Conservation (phyloP, 2,329 filamentous ascomycete genomes). For the Microascus cirrosus region DNA sequence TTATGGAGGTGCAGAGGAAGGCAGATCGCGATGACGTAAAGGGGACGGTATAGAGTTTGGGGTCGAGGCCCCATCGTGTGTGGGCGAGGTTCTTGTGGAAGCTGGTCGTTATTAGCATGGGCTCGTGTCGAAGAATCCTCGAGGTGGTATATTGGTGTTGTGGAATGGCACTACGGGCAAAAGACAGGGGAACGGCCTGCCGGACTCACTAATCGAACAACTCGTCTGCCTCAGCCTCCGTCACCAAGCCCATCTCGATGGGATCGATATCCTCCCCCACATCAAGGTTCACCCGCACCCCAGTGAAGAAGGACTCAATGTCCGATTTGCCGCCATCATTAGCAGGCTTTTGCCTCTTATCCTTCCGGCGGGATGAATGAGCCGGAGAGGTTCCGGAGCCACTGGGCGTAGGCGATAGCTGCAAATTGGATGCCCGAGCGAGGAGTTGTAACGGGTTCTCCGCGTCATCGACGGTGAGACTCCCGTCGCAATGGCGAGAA, state of each 20-base stretch:
- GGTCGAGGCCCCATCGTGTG: slow-evolving; percentile 64
- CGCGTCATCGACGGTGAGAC: slow-evolving; percentile 56
- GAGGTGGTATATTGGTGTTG: background rate
- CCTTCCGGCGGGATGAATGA: background rate
- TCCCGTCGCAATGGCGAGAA: slow-evolving; percentile 27
- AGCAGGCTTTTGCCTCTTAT: slow-evolving; percentile 14
- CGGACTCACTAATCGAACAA: slow-evolving; percentile 51
- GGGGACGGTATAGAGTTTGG: slow-evolving; percentile 49
- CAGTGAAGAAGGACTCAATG: slow-evolving; percentile 56
- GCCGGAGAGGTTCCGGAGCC: background rate
- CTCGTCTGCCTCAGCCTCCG: slow-evolving; percentile 49
- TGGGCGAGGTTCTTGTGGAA: slow-evolving; percentile 62
- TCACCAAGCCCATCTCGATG: slow-evolving; percentile 58
- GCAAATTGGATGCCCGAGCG: slow-evolving; percentile 59
- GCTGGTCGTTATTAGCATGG: slow-evolving; percentile 21
- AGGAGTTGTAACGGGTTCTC: slow-evolving; percentile 66
- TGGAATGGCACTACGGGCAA: slow-evolving; percentile 1
- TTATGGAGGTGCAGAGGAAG: slow-evolving; percentile 61
- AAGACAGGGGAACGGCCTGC: background rate
- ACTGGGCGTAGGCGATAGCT: slow-evolving; percentile 29
- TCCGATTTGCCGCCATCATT: slow-evolving; percentile 25
- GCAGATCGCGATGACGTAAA: slow-evolving; percentile 59
- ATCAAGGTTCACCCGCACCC: slow-evolving; percentile 52
- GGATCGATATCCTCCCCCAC: slow-evolving; percentile 55
- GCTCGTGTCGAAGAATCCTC: background rate